These are phyloP conservation scores for Boechera stricta DNA, from an alignment of 345 rosid species.

Conservation along the genomic window DNA sequence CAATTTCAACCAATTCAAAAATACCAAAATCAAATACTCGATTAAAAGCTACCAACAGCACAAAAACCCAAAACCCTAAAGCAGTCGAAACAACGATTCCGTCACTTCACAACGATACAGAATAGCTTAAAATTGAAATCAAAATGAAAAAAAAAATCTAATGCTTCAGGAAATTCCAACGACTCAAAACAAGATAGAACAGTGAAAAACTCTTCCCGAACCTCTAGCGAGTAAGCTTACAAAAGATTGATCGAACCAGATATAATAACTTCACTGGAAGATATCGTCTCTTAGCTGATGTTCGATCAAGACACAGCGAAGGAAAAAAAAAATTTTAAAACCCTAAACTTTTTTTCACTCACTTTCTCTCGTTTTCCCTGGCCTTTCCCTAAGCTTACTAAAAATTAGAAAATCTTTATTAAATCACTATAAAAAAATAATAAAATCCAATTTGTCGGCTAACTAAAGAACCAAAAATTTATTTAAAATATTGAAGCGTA, in stretches of 20 bases:
- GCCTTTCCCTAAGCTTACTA: not conserved
- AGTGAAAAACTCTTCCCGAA: not conserved
- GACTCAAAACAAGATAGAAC: slow-evolving; percentile 1
- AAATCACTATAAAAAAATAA: not conserved
- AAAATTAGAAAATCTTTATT: not conserved
- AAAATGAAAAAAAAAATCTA: not conserved
- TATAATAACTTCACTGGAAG: not conserved
- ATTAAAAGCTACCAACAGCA: not conserved
- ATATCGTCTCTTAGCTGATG: slow-evolving; percentile 18
- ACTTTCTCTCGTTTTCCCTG: slow-evolving; percentile 29
- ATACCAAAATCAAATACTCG: slow-evolving; percentile 16
- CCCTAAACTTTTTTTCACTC: slow-evolving; percentile 19
- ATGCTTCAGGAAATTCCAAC: not conserved
- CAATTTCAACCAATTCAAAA: not conserved
- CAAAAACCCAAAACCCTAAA: slow-evolving; percentile 32
- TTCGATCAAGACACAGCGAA: slow-evolving; percentile 15
- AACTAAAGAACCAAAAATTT: not conserved
- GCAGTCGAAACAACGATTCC: slow-evolving; percentile 3
- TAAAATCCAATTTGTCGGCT: slow-evolving; percentile 28
- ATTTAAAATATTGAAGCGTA: not conserved
- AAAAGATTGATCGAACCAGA: slow-evolving; percentile 5
- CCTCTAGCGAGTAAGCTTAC: not conserved
- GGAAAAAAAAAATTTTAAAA: not conserved
- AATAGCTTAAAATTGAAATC: not conserved
- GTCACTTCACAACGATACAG: not conserved